These are phyloP conservation scores for Arbutus unedo DNA, from an alignment of 148 eudicot species.

Conservation along the genomic window DNA sequence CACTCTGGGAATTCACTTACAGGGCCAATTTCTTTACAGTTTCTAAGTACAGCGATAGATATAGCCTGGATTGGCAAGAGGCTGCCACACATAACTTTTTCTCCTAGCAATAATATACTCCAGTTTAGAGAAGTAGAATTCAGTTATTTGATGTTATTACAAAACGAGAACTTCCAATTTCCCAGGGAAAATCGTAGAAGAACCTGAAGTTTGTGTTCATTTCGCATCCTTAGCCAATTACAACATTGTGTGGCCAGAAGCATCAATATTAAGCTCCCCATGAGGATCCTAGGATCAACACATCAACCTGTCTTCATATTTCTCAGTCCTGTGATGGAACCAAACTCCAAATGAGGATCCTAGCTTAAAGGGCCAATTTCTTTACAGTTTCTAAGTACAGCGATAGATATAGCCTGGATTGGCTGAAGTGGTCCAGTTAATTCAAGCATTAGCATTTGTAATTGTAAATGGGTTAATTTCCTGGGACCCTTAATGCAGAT, in stretches of 20 bases:
- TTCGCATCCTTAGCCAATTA: background rate
- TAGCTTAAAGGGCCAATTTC: background rate
- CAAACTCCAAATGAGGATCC: background rate
- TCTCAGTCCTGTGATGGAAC: background rate
- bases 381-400: background rate
- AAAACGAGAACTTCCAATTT: background rate
- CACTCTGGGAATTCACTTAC: background rate
- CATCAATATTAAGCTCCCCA: background rate
- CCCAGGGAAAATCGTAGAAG: background rate
- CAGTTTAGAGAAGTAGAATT: background rate
- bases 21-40: background rate
- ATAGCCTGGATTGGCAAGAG: background rate
- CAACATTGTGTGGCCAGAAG: background rate
- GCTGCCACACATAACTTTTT: background rate
- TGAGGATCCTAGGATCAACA: background rate
- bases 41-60: background rate
- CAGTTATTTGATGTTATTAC: background rate
- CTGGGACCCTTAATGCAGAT: too few species aligned
- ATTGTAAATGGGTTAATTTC: background rate
- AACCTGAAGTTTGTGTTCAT: background rate
- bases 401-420: background rate
- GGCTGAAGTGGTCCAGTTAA: background rate
- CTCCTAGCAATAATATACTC: background rate
- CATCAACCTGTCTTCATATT: background rate
- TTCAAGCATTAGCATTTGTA: background rate